Conservation (phyloP, 2,329 filamentous ascomycete species). For the Colletotrichum salicis region DNA sequence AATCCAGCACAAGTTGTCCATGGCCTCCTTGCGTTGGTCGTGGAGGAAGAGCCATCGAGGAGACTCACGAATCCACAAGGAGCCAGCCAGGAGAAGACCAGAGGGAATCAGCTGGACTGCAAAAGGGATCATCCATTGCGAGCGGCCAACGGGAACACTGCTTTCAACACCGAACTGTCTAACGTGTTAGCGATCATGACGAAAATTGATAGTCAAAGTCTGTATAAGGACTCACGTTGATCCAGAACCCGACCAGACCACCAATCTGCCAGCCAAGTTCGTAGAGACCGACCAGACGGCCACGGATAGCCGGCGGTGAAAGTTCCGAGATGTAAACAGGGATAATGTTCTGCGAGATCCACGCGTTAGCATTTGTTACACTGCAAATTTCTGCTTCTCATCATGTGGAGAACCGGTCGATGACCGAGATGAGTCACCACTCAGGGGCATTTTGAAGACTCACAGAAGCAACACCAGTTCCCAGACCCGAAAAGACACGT, state of each 20-base stretch:
- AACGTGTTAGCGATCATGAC: constrained; percentile 42
- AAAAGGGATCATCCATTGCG: constrained; percentile 61
- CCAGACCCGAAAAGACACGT: constrained; percentile 61
- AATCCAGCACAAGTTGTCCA: constrained; percentile 64
- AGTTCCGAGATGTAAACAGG: constrained; percentile 58
- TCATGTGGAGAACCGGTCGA: not conserved
- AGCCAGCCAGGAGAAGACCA: constrained; percentile 60
- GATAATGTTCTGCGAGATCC: constrained; percentile 56
- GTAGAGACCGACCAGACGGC: constrained; percentile 64
- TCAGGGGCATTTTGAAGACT: not conserved
- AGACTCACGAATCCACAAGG: constrained; percentile 62
- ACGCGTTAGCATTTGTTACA: constrained; percentile 19
- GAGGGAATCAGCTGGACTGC: constrained; percentile 66
- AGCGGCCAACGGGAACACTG: constrained; percentile 28
- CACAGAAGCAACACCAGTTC: constrained; percentile 45
- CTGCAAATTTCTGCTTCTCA: not conserved
- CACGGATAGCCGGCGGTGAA: constrained; percentile 63
- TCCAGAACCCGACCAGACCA: constrained; percentile 62
- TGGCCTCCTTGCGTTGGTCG: constrained; percentile 61
- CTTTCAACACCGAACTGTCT: constrained; percentile 33
- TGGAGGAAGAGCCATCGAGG: constrained; percentile 70
- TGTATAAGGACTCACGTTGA: constrained; percentile 49
- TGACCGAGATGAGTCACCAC: not conserved
- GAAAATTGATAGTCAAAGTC: constrained; percentile 32
- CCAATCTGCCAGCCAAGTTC: constrained; percentile 65